Evolutionary conservation across 2,329 filamentous ascomycete genomes (phyloP), one percentile per base, ranked within the genome.

Genomic region (Verticillium longisporum): DNA sequence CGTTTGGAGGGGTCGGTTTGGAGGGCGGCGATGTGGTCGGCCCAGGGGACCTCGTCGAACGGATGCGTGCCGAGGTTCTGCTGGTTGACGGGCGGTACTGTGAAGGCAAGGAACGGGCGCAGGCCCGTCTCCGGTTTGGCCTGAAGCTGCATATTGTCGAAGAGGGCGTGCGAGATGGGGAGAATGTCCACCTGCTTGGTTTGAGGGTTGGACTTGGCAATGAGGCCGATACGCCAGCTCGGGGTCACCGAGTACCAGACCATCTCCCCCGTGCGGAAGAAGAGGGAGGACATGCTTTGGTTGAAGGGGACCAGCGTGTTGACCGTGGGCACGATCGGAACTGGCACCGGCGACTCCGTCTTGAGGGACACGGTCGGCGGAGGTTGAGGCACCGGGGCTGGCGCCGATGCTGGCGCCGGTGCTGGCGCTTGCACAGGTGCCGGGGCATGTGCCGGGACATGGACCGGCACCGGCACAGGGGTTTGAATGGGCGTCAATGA

Each of bases 21-120:
- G 55, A 80, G 71, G 50, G 65, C 62, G 13, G 64, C 61, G 7
- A 72, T 63, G 4, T 77, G 64, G 3, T 65, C 65, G 6, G 76
- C 71, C 80, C 80, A 83, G 10, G 74, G 68, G 13, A 81, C 68
- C 3, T 76, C 70, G 13, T 78, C 74, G 64, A 80, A 78, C 1
- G 70, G 63, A 56, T 74, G 74, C 18, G 74, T 73, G 60, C 73
- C 73, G 6, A 81, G 66, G 4, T 77, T 73, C 1, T 73, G 66
- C 10, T 78, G 66, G 11, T 69, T 68, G 9, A 81, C 74, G 1
- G 72, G 70, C 0, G 80, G 80, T 1, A 83, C 79, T 11, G 77
- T 81, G 61, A 81, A 83, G 11, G 80, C 79, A 45, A 81, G 73
- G 64, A 82, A 83, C 1, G 80, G 80, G 2, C 80, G 75, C 65